Conservation (phyloP, 768 basidiomycete species). For the Tricholoma flavovirens region DNA sequence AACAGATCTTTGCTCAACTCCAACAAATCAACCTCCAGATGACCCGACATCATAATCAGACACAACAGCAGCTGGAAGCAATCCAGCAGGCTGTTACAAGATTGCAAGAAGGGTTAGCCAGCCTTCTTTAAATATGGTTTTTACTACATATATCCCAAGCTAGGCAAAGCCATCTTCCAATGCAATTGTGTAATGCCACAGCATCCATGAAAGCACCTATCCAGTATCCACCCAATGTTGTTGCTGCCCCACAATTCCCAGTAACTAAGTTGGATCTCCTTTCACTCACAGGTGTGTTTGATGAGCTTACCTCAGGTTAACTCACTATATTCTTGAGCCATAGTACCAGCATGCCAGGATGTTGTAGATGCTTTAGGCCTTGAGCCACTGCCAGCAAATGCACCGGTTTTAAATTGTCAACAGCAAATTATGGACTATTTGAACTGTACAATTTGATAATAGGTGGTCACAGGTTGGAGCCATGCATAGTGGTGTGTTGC, state of each 20-base stretch:
- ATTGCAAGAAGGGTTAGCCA: background rate
- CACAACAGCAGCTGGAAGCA: background rate
- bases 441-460: background rate
- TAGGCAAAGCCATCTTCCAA: background rate
- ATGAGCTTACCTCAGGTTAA: background rate
- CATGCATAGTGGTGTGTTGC: too few species aligned
- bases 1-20: background rate
- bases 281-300: background rate
- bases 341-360: background rate
- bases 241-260: background rate
- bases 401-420: background rate
- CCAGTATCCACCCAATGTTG: background rate
- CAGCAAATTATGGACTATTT: background rate
- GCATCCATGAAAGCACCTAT: background rate
- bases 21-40: background rate
- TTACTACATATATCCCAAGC: background rate
- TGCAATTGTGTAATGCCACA: background rate
- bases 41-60: background rate
- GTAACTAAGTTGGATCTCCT: background rate
- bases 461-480: too few species aligned
- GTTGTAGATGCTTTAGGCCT: background rate
- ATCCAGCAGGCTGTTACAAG: background rate
- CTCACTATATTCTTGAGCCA: too few species aligned
- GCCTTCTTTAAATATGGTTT: background rate
- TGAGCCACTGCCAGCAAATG: background rate